Evolutionary conservation across 1,139 yeast genomes (phyloP), one percentile per base, ranked within the genome.

Genomic region (Candida sanyaensis): DNA sequence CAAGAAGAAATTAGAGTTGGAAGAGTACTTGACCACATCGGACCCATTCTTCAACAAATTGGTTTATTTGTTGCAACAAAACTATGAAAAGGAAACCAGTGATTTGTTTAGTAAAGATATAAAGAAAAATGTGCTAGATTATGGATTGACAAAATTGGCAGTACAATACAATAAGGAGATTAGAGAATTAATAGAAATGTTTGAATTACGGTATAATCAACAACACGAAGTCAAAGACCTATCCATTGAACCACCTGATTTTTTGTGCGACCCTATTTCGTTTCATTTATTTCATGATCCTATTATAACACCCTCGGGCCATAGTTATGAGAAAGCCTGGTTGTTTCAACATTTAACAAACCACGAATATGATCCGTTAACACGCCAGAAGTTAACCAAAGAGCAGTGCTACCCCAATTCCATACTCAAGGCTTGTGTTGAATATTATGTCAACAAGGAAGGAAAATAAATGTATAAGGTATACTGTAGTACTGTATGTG

Each of bases 261-360:
- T 62, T 44, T 56, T 75, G n/a, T 52, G 73, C 11, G 80, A 77
- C 51, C 82, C 82, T 5, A 73, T 77, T 28, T 70, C 80, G 2
- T 75, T 74, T 56, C 69, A 71, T 41, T 50, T 77, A 30, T 75
- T 76, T 55, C 55, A 55, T 36, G 73, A 77, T 43, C 81, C 81
- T 0, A 80, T 77, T 10, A 61, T 76, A 13, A 65, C 77, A 8
- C 78, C 77, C 6, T 69, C 76, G 11, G 81, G 81, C 2, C 74
- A 70, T 37, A 66, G 79, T 2, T 77, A 69, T 55, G 81, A 77
- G 50, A 64, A 69, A 45, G 52, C 74, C 1, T 63, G 69, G 59
- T 58, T 77, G 27, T 46, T 71, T 42, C 70, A 69, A 48, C 78
- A 75, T 54, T 56, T 77, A 42, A 57, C 61, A 40, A 64, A 60